Base-by-base conservation (phyloP, 257 asterid species). In the Gynochthodes officinalis region DNA sequence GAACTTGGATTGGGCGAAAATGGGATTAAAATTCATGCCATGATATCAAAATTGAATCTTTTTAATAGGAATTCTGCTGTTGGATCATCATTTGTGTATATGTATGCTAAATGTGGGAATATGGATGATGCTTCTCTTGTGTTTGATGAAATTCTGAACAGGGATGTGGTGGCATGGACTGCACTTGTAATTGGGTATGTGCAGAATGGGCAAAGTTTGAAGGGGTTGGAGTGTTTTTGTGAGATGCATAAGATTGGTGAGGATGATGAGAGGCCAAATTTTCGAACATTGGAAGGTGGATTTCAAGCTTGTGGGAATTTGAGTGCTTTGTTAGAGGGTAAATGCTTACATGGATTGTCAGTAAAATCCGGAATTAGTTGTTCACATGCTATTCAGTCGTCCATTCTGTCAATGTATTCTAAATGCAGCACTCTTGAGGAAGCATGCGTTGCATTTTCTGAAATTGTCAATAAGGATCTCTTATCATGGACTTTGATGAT, bases 131-230 rank as follows among this genome's bases (percentile, higher is more conserved):
- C 96, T 2, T 60, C 67, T 67, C 77, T 35, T 14, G 78, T 83
- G 89, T 90, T 92, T 67, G 95, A 82, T 80, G 97, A 88, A 85
- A 89, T 87, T 57, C 44, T 76, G 33, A 64, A 71, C 54, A 92
- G 75, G 73, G 97, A 90, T 79, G 97, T 88, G 40, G 92, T 86
- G 77, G 80, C 88, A 71, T 92, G 98, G 97, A 90, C 97, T 60
- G 91, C 92, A 4, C 89, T 92, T 48, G 75, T 90, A 28, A 83
- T 88, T 73, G 97, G 97, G 68, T 84, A 59, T 72, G 90, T 90
- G 78, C 94, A 88, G 83, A 87, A 87, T 69, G 92, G 88, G 32
- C 83, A 82, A 83, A 82, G 83, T 63, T 84, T 78, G 78, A 88
- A 81, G 75, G 91, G 87, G 33, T 79, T 89, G 82, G 77, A 77